Conservation (phyloP, 352 stramenopile genomes). For the Aphanomyces astaci region DNA sequence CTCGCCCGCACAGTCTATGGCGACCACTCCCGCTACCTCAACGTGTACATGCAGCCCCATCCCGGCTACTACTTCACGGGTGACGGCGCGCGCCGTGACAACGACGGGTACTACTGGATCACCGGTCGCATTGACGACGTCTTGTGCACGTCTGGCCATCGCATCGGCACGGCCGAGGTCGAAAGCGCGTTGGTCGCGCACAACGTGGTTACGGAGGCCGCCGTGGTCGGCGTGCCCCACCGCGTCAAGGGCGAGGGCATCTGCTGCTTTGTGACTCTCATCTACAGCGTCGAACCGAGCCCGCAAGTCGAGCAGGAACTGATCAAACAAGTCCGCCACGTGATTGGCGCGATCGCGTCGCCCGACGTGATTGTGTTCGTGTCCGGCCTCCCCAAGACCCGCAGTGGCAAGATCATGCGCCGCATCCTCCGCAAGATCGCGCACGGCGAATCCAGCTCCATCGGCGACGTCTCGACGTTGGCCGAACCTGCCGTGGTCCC, state of each 20-base stretch:
- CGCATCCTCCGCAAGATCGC: slow-evolving; percentile 98
- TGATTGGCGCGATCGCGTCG: slow-evolving; percentile 95
- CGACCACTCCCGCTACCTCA: slow-evolving; percentile 93
- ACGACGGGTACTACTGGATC: slow-evolving; percentile 98
- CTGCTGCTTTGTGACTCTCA: slow-evolving; percentile 93
- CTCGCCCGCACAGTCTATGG: slow-evolving; percentile 93
- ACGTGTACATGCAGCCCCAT: slow-evolving; percentile 95
- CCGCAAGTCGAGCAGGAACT: slow-evolving; percentile 55
- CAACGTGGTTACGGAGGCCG: slow-evolving; percentile 88
- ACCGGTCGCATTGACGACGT: slow-evolving; percentile 98
- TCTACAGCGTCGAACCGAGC: slow-evolving; percentile 61
- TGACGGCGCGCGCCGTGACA: slow-evolving; percentile 81
- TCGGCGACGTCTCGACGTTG: slow-evolving; percentile 96
- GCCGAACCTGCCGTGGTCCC: slow-evolving; percentile 94
- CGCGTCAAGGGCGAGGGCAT: slow-evolving; percentile 96
- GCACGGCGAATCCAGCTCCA: slow-evolving; percentile 86
- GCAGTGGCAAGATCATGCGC: slow-evolving; percentile 98
- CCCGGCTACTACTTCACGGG: slow-evolving; percentile 96
- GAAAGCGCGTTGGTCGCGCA: slow-evolving; percentile 89
- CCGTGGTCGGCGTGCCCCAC: slow-evolving; percentile 93
- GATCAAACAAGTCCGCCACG: slow-evolving; percentile 77
- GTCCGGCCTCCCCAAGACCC: slow-evolving; percentile 92
- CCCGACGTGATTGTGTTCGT: slow-evolving; percentile 93
- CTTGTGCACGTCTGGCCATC: slow-evolving; percentile 89
- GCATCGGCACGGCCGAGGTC: slow-evolving; percentile 84